Conservation (phyloP, 2,329 filamentous ascomycete genomes). For the Talaromyces amestolkiae region DNA sequence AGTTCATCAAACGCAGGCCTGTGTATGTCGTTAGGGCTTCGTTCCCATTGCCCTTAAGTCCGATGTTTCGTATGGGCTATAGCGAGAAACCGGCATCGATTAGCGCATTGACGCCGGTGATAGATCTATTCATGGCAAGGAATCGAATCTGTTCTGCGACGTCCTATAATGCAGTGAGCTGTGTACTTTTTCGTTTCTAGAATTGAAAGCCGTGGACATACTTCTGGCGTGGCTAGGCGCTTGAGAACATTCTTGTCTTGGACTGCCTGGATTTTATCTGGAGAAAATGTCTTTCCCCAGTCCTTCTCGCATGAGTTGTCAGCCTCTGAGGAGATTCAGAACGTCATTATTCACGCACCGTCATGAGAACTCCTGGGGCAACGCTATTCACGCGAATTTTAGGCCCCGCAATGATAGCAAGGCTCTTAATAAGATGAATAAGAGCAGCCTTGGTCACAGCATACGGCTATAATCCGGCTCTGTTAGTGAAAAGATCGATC, state of each 20-base stretch:
- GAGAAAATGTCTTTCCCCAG: background rate
- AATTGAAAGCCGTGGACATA: background rate
- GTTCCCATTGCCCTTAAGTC: background rate
- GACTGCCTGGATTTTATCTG: background rate
- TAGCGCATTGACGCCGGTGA: background rate
- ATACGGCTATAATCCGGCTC: background rate
- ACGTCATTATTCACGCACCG: background rate
- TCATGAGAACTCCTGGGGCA: background rate
- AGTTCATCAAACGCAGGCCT: background rate
- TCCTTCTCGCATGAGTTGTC: background rate
- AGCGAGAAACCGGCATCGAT: slow-evolving; percentile 5
- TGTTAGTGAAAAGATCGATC: background rate
- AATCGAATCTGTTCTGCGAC: background rate
- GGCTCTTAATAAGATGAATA: background rate
- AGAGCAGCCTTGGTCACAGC: background rate
- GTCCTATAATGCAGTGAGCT: background rate
- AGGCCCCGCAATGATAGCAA: background rate
- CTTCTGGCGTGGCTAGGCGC: background rate
- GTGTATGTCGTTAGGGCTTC: background rate
- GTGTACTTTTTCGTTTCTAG: background rate
- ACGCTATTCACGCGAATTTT: background rate
- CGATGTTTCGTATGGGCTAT: background rate
- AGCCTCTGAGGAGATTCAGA: background rate
- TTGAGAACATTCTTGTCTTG: background rate
- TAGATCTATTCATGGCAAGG: background rate